Base-by-base conservation (phyloP, 306 rosid species). In the Acmispon strigosus region DNA sequence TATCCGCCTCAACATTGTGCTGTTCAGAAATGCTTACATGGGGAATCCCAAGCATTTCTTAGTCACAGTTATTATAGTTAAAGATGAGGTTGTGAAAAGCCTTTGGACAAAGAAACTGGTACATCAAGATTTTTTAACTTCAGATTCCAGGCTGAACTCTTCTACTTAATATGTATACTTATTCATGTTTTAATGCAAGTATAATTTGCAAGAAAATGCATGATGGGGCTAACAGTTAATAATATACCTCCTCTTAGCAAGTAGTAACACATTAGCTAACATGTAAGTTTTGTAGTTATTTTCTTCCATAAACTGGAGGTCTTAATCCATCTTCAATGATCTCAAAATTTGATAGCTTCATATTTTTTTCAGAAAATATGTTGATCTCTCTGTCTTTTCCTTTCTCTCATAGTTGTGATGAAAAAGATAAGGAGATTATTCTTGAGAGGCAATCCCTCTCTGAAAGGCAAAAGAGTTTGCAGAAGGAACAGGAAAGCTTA, bases 401-500 rank as follows among this genome's bases (percentile, higher is more conserved):
- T 44, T 17, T 44, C 24, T 44, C 41, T 75, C 64, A 7, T 60
- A 95, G 97, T 43, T 95, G 96, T 76, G 99, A 89, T 45, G 89
- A 88, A 76, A 95, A 87, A 74, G 97, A 90, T 63, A 89, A 85
- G 80, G 92, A 89, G 67, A 81, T 87, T 56, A 74, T 57, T 78
- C 91, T 87, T 62, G 97, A 89, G 85, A 84, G 90, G 78, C 92
- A 91, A 56, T 87, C 88, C 52, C 83, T 95, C 51, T 62, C 78
- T 74, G 99, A 95, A 81, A 91, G 99, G 84, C 90, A 86, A 74
- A 86, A 87, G 72, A 60, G 83, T 50, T 72, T 95, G 76, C 92
- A 86, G 79, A 89, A 89, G 81, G 96, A 87, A 78, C 97, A 91
- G 32, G 96, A 95, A 76, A 81, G 96, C 15, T 84, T 90, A 82